Evolutionary conservation across 2,329 filamentous ascomycete species (phyloP).

Genomic region (Fusarium xyrophilum): DNA sequence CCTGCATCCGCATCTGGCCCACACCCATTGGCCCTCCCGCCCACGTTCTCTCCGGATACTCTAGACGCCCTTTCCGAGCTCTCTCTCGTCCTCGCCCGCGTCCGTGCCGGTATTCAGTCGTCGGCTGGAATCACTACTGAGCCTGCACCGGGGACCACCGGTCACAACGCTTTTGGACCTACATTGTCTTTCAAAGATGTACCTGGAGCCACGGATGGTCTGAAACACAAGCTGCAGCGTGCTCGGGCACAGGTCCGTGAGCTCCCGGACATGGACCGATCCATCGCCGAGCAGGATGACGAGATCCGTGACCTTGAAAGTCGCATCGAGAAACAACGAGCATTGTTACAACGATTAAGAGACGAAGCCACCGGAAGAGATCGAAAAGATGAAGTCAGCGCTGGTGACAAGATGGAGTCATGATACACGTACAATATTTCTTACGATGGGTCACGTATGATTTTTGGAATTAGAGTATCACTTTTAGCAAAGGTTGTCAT

Average conservation of each 20-base stretch:
- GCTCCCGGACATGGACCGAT: constrained; percentile 74
- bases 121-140: constrained; percentile 50
- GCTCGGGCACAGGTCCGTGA: constrained; percentile 71
- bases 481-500: background rate
- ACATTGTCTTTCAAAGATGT: constrained; percentile 73
- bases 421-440: constrained; percentile 30
- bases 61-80: constrained; percentile 88
- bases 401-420: constrained; percentile 52
- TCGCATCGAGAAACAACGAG: constrained; percentile 67
- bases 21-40: constrained; percentile 60
- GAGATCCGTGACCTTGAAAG: constrained; percentile 73
- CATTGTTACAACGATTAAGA: constrained; percentile 61
- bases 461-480: background rate
- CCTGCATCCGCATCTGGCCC: constrained; percentile 29
- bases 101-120: constrained; percentile 62
- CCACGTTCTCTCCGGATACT: constrained; percentile 77
- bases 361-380: constrained; percentile 52
- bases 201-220: constrained; percentile 74
- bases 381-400: constrained; percentile 41
- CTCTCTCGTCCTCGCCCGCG: constrained; percentile 76
- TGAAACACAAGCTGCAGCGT: constrained; percentile 84
- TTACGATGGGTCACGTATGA: constrained; percentile 6
- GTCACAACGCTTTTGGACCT: constrained; percentile 46
- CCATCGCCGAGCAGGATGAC: constrained; percentile 70
- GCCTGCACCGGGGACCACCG: constrained; percentile 48